A percentile compares a stretch with the other conserved stretches of the same genome.
Evolutionary conservation across 768 basidiomycete genomes (phyloP).

Genomic region (Artomyces pyxidatus): DNA sequence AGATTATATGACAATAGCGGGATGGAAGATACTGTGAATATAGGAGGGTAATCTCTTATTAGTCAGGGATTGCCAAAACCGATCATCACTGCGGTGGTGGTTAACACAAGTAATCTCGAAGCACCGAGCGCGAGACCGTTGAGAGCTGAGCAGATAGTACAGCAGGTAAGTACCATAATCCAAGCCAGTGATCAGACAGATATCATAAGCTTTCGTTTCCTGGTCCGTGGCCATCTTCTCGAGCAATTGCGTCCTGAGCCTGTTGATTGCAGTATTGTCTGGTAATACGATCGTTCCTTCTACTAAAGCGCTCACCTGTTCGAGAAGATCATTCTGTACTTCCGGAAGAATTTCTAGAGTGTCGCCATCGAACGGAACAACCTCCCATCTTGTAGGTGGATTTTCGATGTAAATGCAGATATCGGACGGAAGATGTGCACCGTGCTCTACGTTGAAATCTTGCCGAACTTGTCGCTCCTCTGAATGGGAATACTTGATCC

Average conservation of each 20-base stretch:
- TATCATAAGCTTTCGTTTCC: constrained; percentile 12
- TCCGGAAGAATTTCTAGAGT: constrained; percentile 50
- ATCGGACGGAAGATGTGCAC: constrained; percentile 67
- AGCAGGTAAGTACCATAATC: too few species aligned
- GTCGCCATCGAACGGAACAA: constrained; percentile 51
- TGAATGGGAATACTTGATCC: constrained; percentile 25
- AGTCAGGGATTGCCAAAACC: too few species aligned
- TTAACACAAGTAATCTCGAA: too few species aligned
- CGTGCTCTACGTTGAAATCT: constrained; percentile 67
- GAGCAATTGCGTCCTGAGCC: constrained; percentile 22
- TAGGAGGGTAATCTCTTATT: too few species aligned
- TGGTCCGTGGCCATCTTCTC: constrained; percentile 12
- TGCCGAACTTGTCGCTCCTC: constrained; percentile 61
- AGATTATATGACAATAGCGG: too few species aligned
- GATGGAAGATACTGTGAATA: too few species aligned
- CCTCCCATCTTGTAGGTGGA: constrained; percentile 64
- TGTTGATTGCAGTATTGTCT: constrained; percentile 9
- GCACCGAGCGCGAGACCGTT: too few species aligned
- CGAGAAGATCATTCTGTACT: constrained; percentile 50
- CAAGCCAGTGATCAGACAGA: too few species aligned
- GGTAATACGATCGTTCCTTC: neutral
- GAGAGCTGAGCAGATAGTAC: too few species aligned
- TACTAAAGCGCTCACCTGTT: constrained; percentile 33
- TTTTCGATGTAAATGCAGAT: constrained; percentile 73
- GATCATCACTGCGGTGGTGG: too few species aligned